Evolutionary conservation across 1,284 basidiomycete genomes (phyloP), one percentile per base, ranked within the genome.

Genomic region (Ustilago hordei): DNA sequence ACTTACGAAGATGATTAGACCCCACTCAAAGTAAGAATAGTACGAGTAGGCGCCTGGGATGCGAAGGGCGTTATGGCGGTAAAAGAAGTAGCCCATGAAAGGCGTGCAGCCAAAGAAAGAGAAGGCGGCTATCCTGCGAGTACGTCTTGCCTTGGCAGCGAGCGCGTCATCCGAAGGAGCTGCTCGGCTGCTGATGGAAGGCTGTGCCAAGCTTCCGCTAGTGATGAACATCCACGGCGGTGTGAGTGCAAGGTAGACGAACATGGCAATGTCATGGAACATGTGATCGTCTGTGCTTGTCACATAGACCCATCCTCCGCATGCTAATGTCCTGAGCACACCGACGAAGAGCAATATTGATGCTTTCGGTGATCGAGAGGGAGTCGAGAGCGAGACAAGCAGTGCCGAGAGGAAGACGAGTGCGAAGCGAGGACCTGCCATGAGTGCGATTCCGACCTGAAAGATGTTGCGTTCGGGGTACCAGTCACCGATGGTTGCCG

Each of bases 241-340:
- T 19, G 86, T 87, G 45, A 86, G 72, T 6, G 82, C 75, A 12
- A 87, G 78, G 69, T 87, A 87, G 31, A 89, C 84, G 72, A 95
- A 92, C 95, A 98, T 97, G 84, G 92, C 91, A 28, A 95, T 88
- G 86, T 97, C 95, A 87, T 98, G 95, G 17, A 90, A 88, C 81
- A 93, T 91, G 79, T 93, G 92, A 85, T 93, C 90, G 81, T 95
- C 93, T 41, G 87, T 90, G 5, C 92, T 87, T 1, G 95, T 96
- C 81, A 97, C 91, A 82, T 92, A 97, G 53, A 96, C 93, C 94
- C 94, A 98, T 32, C 94, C 94, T 32, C 92, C 94, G 78, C 95
- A 97, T 6, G 91, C 90, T 28, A 97, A 86, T 0, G 95, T 95
- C 70, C 95, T 89, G 32, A 93, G 84, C 15, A 94, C 75, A 0